Percentiles rank a stretch among this genome's conserved stretches.
These are phyloP conservation scores for Scedosporium boydii DNA, from an alignment of 2,329 filamentous ascomycete genomes.

Conservation along the genomic window DNA sequence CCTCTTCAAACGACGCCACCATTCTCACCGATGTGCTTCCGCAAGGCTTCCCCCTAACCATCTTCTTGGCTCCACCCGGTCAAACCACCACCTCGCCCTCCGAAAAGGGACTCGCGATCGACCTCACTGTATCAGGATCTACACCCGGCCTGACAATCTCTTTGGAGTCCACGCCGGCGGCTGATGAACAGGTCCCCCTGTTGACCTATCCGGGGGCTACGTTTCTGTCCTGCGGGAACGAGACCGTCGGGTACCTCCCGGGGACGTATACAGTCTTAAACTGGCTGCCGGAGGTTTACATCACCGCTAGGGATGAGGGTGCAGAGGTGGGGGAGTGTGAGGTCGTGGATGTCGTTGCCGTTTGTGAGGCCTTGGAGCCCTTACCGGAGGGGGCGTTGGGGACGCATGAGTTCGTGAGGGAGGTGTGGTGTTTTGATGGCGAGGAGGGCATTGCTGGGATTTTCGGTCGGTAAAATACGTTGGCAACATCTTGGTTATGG, in stretches of 20 bases:
- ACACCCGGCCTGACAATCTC: neutral
- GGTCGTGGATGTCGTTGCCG: neutral
- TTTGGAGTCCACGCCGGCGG: neutral
- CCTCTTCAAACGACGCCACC: neutral
- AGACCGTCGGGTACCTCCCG: neutral
- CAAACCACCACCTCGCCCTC: neutral
- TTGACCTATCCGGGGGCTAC: neutral
- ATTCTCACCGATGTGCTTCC: neutral
- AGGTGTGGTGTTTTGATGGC: constrained; percentile 1
- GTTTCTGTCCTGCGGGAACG: neutral
- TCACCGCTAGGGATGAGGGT: neutral
- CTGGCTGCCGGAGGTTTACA: neutral
- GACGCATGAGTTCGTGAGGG: neutral
- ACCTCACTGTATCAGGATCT: constrained; percentile 1
- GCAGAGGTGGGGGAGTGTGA: neutral
- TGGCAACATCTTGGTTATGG: no score
- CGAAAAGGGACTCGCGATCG: neutral
- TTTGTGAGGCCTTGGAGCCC: neutral
- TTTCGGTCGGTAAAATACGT: neutral
- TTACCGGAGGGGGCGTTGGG: neutral
- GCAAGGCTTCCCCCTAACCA: neutral
- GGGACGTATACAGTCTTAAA: neutral
- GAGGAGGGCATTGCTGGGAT: neutral
- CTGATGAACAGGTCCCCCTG: neutral
- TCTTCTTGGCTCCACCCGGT: neutral